A percentile compares a stretch with the other conserved stretches of the same genome.
Conservation (phyloP, 495 filamentous ascomycete genomes). For the Aspergillus haitiensis region DNA sequence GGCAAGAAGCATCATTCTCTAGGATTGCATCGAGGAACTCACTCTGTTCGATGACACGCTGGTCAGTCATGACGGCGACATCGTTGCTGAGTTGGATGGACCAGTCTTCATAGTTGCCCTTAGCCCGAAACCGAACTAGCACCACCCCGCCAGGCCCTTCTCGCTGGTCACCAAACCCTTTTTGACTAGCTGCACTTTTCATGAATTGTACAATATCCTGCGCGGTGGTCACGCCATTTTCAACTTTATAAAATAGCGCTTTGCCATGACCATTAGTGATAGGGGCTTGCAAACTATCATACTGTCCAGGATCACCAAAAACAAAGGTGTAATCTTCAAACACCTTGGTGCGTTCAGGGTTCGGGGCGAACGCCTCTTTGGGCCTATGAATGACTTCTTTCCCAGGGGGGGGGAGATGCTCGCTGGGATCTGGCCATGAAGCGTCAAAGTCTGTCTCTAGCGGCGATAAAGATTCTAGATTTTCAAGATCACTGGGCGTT, state of each 20-base stretch:
- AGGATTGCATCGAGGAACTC: constrained; percentile 93
- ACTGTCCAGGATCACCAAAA: constrained; percentile 79
- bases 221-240: constrained; percentile 65
- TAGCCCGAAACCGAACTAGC: constrained; percentile 71
- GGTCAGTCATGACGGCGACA: constrained; percentile 68
- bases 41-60: constrained; percentile 82
- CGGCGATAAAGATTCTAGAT: constrained; percentile 55
- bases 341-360: constrained; percentile 62
- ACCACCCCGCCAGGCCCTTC: constrained; percentile 69
- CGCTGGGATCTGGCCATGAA: constrained; percentile 72
- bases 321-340: constrained; percentile 89
- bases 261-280: constrained; percentile 85
- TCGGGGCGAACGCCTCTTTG: constrained; percentile 64
- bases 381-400: constrained; percentile 69
- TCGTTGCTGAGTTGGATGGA: constrained; percentile 62
- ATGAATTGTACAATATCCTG: constrained; percentile 79
- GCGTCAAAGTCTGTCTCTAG: constrained; percentile 83
- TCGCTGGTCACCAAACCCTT: constrained; percentile 62
- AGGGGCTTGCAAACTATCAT: constrained; percentile 67
- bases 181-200: constrained; percentile 69
- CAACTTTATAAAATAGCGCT: constrained; percentile 62
- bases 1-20: constrained; percentile 64
- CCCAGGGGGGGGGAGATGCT: constrained; percentile 71
- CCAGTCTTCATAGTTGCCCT: constrained; percentile 66
- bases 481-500: constrained; percentile 50